Percentiles rank a stretch among this genome's conserved stretches.
Conservation (phyloP, 176 grass and related monocot species). For the Zizania latifolia region DNA sequence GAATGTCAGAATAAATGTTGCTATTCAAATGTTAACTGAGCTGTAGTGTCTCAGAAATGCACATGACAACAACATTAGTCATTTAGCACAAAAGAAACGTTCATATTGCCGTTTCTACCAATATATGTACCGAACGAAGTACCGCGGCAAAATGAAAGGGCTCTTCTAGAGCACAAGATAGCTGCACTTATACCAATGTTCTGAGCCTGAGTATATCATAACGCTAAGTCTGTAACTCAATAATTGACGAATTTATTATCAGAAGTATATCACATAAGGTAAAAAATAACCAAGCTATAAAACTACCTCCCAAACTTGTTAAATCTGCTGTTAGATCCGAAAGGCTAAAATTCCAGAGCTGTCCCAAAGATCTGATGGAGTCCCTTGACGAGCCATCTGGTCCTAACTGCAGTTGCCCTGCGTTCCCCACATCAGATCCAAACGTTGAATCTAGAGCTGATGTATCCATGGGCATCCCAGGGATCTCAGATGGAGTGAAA, state of each 20-base stretch:
- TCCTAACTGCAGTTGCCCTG: constrained; percentile 65
- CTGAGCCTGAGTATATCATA: not conserved
- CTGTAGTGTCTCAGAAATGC: not conserved
- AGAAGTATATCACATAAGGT: not conserved
- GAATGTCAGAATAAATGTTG: not conserved
- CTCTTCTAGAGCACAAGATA: not conserved
- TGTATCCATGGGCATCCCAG: constrained; percentile 74
- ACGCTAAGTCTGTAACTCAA: not conserved
- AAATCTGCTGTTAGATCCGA: constrained; percentile 92
- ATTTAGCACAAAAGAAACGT: not conserved
- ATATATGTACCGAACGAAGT: not conserved
- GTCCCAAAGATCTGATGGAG: constrained; percentile 71
- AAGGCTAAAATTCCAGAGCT: constrained; percentile 97
- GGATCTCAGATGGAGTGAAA: constrained; percentile 79
- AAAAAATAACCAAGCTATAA: constrained; percentile 12
- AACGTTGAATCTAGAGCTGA: constrained; percentile 73
- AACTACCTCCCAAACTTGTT: constrained; percentile 83
- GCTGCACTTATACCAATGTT: not conserved
- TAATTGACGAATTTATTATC: not conserved
- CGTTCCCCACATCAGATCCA: constrained; percentile 52
- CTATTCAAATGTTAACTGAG: not conserved
- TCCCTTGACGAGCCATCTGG: constrained; percentile 76
- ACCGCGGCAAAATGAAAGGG: not conserved
- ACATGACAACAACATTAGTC: not conserved
- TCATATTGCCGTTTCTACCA: not conserved